Percentiles rank a stretch among this genome's conserved stretches.
These are phyloP conservation scores for Plasmodium blacklocki DNA, from an alignment of 169 alveolate genomes.

Conservation along the genomic window DNA sequence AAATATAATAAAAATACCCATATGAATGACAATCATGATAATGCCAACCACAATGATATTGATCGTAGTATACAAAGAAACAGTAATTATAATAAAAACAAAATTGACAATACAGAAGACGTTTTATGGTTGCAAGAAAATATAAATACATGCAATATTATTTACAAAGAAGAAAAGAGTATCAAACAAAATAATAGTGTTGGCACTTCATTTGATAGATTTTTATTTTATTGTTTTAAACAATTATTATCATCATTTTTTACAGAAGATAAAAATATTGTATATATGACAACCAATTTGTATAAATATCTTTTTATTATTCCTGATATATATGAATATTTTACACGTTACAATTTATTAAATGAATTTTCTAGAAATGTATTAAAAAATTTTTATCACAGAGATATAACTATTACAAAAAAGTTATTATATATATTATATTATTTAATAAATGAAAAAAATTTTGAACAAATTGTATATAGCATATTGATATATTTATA, in stretches of 20 bases:
- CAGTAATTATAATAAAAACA: neutral
- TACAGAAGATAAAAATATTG: constrained; percentile 45
- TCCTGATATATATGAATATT: constrained; percentile 11
- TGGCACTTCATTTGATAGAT: neutral
- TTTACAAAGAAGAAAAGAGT: neutral
- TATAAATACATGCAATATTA: neutral
- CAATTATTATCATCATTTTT: constrained; percentile 16
- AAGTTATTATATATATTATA: constrained; percentile 21
- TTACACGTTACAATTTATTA: neutral
- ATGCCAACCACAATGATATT: too few relatives aligned
- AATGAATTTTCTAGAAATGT: constrained; percentile 8
- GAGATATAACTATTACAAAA: constrained; percentile 36
- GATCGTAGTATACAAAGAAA: neutral
- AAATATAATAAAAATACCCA: too few relatives aligned
- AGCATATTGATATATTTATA: constrained; percentile 8
- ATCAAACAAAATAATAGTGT: neutral
- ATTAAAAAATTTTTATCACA: constrained; percentile 18
- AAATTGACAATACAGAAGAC: neutral
- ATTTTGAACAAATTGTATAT: constrained; percentile 19
- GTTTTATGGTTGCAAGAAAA: neutral
- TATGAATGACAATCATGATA: neutral
- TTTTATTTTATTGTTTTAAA: constrained; percentile 25
- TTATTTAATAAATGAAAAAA: constrained; percentile 33
- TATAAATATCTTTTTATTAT: constrained; percentile 8
- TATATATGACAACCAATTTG: constrained; percentile 19